phyloP scores from a whole-genome alignment of 176 grass and related monocot genomes.

The Oryza brachyantha region DNA sequence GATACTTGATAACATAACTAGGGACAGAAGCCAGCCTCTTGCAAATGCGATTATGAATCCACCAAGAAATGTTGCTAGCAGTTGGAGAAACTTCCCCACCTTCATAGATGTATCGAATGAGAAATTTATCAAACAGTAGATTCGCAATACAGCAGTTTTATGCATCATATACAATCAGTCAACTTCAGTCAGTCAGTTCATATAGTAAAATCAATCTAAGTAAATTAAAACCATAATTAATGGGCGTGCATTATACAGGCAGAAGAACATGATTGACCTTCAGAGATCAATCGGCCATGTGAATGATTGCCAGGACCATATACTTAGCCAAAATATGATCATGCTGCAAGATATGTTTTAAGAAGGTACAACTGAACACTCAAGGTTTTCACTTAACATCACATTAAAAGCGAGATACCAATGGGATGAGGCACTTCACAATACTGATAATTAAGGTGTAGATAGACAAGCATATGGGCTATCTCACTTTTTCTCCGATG shows the following conservation, averaged over 20 bases:
- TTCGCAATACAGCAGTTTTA: background rate
- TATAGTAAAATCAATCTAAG: background rate
- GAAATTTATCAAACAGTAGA: constrained; percentile 2
- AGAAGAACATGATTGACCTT: constrained; percentile 3
- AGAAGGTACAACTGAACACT: background rate
- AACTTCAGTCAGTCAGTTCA: background rate
- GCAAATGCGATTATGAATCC: constrained; percentile 57
- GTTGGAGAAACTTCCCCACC: constrained; percentile 64
- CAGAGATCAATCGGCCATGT: background rate
- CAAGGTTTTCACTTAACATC: background rate
- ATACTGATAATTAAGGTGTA: background rate
- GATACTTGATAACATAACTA: constrained; percentile 58
- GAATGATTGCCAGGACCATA: background rate
- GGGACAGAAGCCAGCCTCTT: constrained; percentile 62
- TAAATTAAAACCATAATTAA: background rate
- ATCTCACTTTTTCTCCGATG: constrained; percentile 71
- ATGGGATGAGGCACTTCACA: background rate
- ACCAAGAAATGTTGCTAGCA: constrained; percentile 57
- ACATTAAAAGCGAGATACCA: background rate
- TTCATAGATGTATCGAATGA: constrained; percentile 16
- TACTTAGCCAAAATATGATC: background rate
- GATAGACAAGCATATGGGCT: background rate
- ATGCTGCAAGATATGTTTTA: background rate
- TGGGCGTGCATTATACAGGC: background rate
- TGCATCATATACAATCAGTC: background rate